A percentile compares a stretch with the other conserved stretches of the same genome.
These are phyloP conservation scores for Panaeolus cyanescens DNA, from an alignment of 768 basidiomycete species.

Conservation along the genomic window DNA sequence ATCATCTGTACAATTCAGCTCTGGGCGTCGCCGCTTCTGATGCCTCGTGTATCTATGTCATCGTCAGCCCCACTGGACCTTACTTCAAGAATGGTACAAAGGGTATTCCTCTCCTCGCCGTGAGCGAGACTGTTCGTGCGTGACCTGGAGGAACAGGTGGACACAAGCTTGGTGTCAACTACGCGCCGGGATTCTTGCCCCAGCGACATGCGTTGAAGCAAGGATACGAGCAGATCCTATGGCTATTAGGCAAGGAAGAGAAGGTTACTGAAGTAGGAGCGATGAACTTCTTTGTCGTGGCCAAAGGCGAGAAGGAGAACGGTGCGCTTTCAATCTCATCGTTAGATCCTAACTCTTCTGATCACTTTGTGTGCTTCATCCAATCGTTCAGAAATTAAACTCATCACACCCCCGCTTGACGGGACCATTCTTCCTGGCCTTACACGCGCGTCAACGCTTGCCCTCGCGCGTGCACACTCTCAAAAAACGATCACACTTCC, in stretches of 20 bases:
- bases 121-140: slow-evolving; percentile 40
- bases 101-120: slow-evolving; percentile 41
- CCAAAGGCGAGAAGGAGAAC: slow-evolving; percentile 62
- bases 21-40: slow-evolving; percentile 72
- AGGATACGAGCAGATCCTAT: slow-evolving; percentile 80
- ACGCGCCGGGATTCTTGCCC: slow-evolving; percentile 61
- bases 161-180: slow-evolving; percentile 76
- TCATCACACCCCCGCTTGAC: slow-evolving; percentile 82
- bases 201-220: slow-evolving; percentile 63
- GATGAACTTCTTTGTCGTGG: slow-evolving; percentile 81
- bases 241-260: slow-evolving; percentile 65
- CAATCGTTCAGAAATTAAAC: slow-evolving; percentile 53
- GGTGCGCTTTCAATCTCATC: slow-evolving; percentile 16
- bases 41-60: slow-evolving; percentile 74
- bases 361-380: background rate
- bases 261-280: slow-evolving; percentile 62
- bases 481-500: slow-evolving; percentile 46
- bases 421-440: slow-evolving; percentile 92
- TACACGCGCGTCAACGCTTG: slow-evolving; percentile 77
- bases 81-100: slow-evolving; percentile 76
- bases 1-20: slow-evolving; percentile 19
- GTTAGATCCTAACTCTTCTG: background rate
- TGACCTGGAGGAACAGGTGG: slow-evolving; percentile 75
- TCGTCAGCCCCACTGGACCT: slow-evolving; percentile 72
- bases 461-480: slow-evolving; percentile 62